Conservation (phyloP, 2,329 filamentous ascomycete genomes). For the Aspergillus sp. region DNA sequence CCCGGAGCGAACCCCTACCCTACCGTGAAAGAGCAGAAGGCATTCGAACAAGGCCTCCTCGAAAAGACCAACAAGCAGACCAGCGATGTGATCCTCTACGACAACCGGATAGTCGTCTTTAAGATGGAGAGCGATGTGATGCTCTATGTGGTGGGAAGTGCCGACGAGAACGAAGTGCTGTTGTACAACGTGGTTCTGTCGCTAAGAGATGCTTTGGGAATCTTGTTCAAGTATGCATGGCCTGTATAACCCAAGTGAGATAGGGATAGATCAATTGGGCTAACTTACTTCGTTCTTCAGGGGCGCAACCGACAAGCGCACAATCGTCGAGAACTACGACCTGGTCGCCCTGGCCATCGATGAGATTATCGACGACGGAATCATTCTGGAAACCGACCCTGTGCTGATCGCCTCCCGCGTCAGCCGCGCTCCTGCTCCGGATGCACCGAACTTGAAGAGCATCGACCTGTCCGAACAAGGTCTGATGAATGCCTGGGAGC, state of each 20-base stretch:
- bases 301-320: constrained; percentile 95
- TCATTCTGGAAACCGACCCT: constrained; percentile 95
- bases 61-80: constrained; percentile 96
- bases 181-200: constrained; percentile 92
- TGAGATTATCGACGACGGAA: constrained; percentile 92
- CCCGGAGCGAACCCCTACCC: constrained; percentile 76
- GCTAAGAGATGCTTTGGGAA: constrained; percentile 84
- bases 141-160: constrained; percentile 86
- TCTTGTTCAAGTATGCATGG: constrained; percentile 78
- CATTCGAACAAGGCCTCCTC: constrained; percentile 92
- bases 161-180: constrained; percentile 95
- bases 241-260: too few relatives aligned
- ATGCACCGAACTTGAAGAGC: constrained; percentile 83
- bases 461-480: constrained; percentile 96
- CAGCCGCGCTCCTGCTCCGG: constrained; percentile 85
- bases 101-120: constrained; percentile 94
- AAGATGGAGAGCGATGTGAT: constrained; percentile 98
- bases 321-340: constrained; percentile 98
- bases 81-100: constrained; percentile 94
- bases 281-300: constrained; percentile 49
- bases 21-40: constrained; percentile 88
- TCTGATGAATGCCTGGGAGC: constrained; percentile 88
- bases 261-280: neutral
- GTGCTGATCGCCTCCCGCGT: constrained; percentile 91
- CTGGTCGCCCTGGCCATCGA: constrained; percentile 91